Evolutionary conservation across 164 flowering plant species (phyloP), one percentile per base, ranked within the genome.

Genomic region (Magnolia kwangsiensis): DNA sequence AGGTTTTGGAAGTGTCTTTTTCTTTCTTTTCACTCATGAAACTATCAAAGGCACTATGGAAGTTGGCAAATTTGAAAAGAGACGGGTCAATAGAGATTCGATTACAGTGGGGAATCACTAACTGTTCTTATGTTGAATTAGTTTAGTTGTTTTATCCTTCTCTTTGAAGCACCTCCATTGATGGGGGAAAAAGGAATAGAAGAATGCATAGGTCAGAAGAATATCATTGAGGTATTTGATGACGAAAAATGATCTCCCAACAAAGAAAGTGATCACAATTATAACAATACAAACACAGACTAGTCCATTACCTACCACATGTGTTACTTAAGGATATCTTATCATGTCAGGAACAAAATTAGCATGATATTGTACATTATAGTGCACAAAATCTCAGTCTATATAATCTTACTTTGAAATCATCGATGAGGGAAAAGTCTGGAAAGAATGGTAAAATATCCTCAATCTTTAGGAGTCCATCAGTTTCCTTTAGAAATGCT

Each of bases 391-490:
- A 74, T 63, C 19, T 51, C 73, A 69, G 74, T 11, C 66, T 18
- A 77, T 21, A 49, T 69, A 45, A 72, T 59, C 69, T 76, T 77
- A 96, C 99, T 85, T 93, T 92, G 88, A 96, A 96, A 83, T 96
- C 99, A 83, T 96, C 99, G 76, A 96, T 96, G 72, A 96, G 82
- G 74, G 98, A 96, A 86, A 96, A 96, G 87, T 94, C 99, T 0
- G 99, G 99, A 81, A 96, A 96, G 85, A 96, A 96, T 21, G 99
- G 99, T 73, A 96, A 82, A 78, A 96, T 96, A 81, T 96, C 99
- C 82, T 96, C 99, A 50, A 96, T 96, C 89, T 96, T 96, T 73
- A 94, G 65, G 70, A 96, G 88, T 64, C 99, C 98, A 83, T 96
- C 99, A 71, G 99, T 96, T 86, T 96, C 98, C 84, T 93, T 96